A percentile compares a stretch with the other conserved stretches of the same genome.
These are phyloP conservation scores for Picea glauca DNA, from an alignment of 75 land plant genomes.

Conservation along the genomic window DNA sequence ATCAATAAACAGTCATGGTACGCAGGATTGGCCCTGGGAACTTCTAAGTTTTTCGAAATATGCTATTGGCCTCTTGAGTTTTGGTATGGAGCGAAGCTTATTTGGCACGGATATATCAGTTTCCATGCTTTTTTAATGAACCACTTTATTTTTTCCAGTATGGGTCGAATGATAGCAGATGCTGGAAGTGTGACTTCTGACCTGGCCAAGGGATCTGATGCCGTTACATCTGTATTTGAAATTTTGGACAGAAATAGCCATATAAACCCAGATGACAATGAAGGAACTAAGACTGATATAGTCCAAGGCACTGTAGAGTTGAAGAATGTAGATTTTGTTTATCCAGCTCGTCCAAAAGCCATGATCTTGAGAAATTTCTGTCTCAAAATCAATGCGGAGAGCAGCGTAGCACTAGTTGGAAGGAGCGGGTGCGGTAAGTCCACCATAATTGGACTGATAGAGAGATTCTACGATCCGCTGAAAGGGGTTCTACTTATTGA, in stretches of 20 bases:
- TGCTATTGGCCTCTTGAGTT: slow-evolving; percentile 6
- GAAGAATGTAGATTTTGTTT: slow-evolving; percentile 27
- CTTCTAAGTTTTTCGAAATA: slow-evolving; percentile 25
- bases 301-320: slow-evolving; percentile 23
- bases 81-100: slow-evolving; percentile 28
- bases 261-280: slow-evolving; percentile 19
- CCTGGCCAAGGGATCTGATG: slow-evolving; percentile 17
- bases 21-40: slow-evolving; percentile 47
- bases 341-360: slow-evolving; percentile 23
- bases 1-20: slow-evolving; percentile 35
- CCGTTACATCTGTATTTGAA: slow-evolving; percentile 18
- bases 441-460: slow-evolving; percentile 26
- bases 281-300: background rate
- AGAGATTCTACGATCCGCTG: slow-evolving; percentile 29
- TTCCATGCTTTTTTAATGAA: slow-evolving; percentile 15
- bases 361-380: slow-evolving; percentile 19
- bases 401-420: slow-evolving; percentile 46
- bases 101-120: background rate
- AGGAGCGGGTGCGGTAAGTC: slow-evolving; percentile 45
- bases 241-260: slow-evolving; percentile 18
- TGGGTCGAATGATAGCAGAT: slow-evolving; percentile 26
- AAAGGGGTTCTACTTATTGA: slow-evolving; percentile 20
- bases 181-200: slow-evolving; percentile 29
- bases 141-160: slow-evolving; percentile 18
- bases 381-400: slow-evolving; percentile 17